A percentile compares a stretch with the other conserved stretches of the same genome.
Evolutionary conservation across 148 eudicot genomes (phyloP).

Genomic region (Rhododendron kiyosumense): DNA sequence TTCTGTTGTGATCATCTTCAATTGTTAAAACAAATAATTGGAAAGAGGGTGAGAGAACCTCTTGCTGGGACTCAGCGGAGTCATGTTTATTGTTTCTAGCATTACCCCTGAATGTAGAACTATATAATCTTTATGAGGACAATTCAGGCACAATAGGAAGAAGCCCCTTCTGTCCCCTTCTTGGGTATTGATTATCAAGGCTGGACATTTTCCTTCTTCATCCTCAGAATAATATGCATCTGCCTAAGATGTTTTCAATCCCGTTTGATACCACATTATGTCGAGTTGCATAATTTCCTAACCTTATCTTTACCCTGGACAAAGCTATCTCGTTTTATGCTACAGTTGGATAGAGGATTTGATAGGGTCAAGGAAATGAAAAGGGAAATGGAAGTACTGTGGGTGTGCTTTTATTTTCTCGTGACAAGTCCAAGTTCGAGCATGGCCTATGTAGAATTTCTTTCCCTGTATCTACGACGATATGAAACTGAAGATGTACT

Average conservation of each 20-base stretch:
- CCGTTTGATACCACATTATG: neutral
- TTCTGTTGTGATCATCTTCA: constrained; percentile 8
- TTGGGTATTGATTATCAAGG: no score
- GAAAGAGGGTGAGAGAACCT: neutral
- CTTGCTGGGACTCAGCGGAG: neutral
- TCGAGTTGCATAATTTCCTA: neutral
- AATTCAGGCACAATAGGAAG: neutral
- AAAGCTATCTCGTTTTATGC: neutral
- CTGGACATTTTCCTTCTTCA: neutral
- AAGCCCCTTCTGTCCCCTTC: neutral
- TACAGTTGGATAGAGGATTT: neutral
- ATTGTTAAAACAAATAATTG: neutral
- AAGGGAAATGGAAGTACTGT: neutral
- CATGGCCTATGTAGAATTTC: neutral
- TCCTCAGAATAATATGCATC: neutral
- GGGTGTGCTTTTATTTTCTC: neutral
- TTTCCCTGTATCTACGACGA: neutral
- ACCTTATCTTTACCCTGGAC: neutral
- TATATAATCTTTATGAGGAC: neutral
- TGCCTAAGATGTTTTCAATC: neutral
- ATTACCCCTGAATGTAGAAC: neutral
- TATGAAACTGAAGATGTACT: neutral
- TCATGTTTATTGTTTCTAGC: neutral
- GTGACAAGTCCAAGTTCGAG: neutral
- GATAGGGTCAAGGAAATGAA: neutral